Evolutionary conservation across 306 rosid genomes (phyloP), one percentile per base, ranked within the genome.

Genomic region (Fragaria ananassa): DNA sequence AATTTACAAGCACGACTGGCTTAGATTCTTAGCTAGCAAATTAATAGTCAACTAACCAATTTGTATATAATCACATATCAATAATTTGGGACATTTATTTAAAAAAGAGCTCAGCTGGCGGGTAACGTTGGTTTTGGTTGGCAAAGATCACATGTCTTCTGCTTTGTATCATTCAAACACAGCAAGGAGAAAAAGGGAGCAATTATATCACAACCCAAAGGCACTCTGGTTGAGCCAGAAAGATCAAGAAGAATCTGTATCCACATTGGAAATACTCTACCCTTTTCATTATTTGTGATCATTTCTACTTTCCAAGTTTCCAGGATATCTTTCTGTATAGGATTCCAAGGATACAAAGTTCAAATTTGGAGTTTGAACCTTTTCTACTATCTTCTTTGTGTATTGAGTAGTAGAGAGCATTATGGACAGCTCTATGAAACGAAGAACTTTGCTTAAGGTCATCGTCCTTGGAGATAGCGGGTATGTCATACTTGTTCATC

Each of bases 401-500:
- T 75, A 58, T 54, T 62, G 25, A 27, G 19, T 62, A 17, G 68
- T 42, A 9, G 10, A 53, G 57, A 42, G 21, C 53, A 69, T 75
- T 41, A 91, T 91, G 98, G 91, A 93, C 14, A 41, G 15, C 80
- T 80, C 96, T 53, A 78, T 72, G 35, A 79, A 80, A 70, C 85
- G 77, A 75, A 85, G 96, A 84, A 89, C 87, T 31, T 84, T 93
- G 83, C 95, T 92, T 27, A 92, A 94, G 87, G 91, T 92, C 76
- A 92, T 94, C 69, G 87, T 91, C 82, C 96, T 94, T 66, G 98
- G 98, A 35, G 97, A 94, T 75, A 85, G 97, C 72, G 98, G 98
- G 98, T 94, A 88, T 47, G 87, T 10, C n/a, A 4, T 73, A 12
- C 2, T 8, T 53, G 50, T 63, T 53, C 12, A 11, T 29, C 47